phyloP scores from a whole-genome alignment of 169 alveolate species.

The Babesia sp. region DNA sequence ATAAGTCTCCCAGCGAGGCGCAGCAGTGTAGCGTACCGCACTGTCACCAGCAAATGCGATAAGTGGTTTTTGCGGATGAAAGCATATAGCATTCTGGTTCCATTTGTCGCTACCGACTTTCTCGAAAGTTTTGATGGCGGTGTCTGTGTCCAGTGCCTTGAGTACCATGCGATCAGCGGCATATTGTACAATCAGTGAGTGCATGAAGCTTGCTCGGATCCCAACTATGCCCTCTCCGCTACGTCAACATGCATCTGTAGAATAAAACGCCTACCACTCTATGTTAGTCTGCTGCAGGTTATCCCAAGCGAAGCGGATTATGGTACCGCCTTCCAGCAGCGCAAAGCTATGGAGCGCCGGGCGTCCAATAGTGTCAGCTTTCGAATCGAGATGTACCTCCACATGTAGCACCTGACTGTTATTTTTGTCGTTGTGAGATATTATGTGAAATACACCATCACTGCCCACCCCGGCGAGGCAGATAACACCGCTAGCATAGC shows the following conservation, averaged over 20 bases:
- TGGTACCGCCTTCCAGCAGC: constrained; percentile 18
- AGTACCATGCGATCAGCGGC: constrained; percentile 25
- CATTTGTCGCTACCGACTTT: constrained; percentile 1
- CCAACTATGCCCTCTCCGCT: constrained; percentile 28
- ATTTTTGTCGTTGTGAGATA: constrained; percentile 26
- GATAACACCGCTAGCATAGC: constrained; percentile 26
- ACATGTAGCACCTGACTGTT: not conserved
- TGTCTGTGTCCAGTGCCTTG: constrained; percentile 13
- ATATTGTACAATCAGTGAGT: constrained; percentile 11
- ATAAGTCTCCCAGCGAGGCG: constrained; percentile 47
- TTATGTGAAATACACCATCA: constrained; percentile 17
- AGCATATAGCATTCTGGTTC: not conserved
- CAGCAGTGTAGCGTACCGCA: constrained; percentile 40
- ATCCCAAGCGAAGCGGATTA: constrained; percentile 24
- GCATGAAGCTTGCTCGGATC: not conserved
- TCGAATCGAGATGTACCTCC: constrained; percentile 9
- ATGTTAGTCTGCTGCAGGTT: constrained; percentile 7
- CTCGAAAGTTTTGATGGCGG: constrained; percentile 9
- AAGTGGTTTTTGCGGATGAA: constrained; percentile 22
- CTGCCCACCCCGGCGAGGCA: constrained; percentile 38
- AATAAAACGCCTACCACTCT: not conserved
- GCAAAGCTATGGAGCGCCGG: constrained; percentile 13
- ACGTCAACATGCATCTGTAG: not conserved
- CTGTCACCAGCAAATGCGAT: constrained; percentile 25
- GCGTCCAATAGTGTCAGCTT: not conserved